Conservation (phyloP, 352 stramenopile species). For the Phytophthora sp. region DNA sequence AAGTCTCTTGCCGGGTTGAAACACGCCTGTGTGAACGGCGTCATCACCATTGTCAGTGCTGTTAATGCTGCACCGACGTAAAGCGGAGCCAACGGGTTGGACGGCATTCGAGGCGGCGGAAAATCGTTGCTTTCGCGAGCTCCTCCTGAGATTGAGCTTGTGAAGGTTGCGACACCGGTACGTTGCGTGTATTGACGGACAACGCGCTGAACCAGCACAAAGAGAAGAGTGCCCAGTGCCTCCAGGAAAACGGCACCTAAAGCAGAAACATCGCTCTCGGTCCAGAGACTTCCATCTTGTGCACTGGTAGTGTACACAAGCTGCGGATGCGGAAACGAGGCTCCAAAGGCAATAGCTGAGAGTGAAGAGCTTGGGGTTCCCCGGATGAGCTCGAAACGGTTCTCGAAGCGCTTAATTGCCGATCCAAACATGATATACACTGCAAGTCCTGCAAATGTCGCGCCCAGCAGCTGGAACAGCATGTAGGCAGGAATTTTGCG, state of each 20-base stretch:
- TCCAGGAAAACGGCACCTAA: slow-evolving; percentile 58
- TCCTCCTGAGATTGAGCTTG: slow-evolving; percentile 2
- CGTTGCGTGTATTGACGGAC: slow-evolving; percentile 43
- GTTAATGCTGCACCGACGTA: slow-evolving; percentile 62
- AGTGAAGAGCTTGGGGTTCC: slow-evolving; percentile 45
- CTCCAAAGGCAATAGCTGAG: slow-evolving; percentile 69
- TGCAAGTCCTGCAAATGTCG: slow-evolving; percentile 45
- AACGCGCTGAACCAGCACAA: slow-evolving; percentile 68
- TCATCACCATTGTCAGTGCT: slow-evolving; percentile 54
- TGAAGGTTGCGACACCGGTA: slow-evolving; percentile 28
- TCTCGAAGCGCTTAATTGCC: slow-evolving; percentile 62
- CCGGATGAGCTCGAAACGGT: slow-evolving; percentile 41
- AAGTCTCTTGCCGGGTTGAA: slow-evolving; percentile 85
- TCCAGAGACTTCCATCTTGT: slow-evolving; percentile 13
- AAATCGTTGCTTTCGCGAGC: slow-evolving; percentile 17
- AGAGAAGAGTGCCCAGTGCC: slow-evolving; percentile 58
- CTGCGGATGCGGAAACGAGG: slow-evolving; percentile 71
- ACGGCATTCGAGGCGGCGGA: slow-evolving; percentile 12
- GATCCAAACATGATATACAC: slow-evolving; percentile 57
- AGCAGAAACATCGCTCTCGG: slow-evolving; percentile 41
- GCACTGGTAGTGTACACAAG: slow-evolving; percentile 29
- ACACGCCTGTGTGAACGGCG: slow-evolving; percentile 71
- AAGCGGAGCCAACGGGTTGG: slow-evolving; percentile 38
- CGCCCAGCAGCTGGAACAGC: slow-evolving; percentile 60
- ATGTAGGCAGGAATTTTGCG: slow-evolving; percentile 66